A percentile compares a stretch with the other conserved stretches of the same genome.
These are phyloP conservation scores for Phytopythium montanum DNA, from an alignment of 352 stramenopile species.

Conservation along the genomic window DNA sequence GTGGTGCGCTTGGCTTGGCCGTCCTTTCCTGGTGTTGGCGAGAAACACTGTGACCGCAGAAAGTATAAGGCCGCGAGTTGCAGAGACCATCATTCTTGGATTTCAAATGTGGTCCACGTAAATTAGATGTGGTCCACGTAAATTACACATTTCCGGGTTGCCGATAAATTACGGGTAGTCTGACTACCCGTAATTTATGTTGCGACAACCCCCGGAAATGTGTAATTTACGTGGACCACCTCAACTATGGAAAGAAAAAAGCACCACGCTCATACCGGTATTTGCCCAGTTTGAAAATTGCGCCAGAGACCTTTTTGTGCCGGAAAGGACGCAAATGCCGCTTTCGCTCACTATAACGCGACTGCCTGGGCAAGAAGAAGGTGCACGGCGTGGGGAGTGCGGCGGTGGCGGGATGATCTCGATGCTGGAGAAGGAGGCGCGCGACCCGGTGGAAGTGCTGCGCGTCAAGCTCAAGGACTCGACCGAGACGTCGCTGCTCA, in stretches of 20 bases:
- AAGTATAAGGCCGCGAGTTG: slow-evolving; percentile 5
- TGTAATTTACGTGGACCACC: too few species aligned
- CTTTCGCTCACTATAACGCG: not conserved
- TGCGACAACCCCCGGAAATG: too few species aligned
- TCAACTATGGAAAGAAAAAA: too few species aligned
- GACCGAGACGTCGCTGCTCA: slow-evolving; percentile 76
- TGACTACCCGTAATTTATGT: too few species aligned
- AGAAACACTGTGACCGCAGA: not conserved
- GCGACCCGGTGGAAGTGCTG: slow-evolving; percentile 78
- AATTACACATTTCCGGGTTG: too few species aligned
- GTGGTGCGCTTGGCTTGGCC: not conserved
- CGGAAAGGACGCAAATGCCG: slow-evolving; percentile 1
- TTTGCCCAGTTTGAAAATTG: too few species aligned
- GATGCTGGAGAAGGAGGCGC: slow-evolving; percentile 79
- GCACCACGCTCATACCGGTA: too few species aligned
- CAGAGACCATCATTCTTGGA: slow-evolving; percentile 6
- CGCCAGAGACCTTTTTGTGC: too few species aligned
- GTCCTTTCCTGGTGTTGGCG: slow-evolving; percentile 3
- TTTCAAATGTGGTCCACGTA: too few species aligned
- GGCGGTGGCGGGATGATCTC: slow-evolving; percentile 53
- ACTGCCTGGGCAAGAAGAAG: not conserved
- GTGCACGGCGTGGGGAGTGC: not conserved
- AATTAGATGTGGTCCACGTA: too few species aligned
- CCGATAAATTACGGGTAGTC: too few species aligned
- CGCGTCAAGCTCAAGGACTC: slow-evolving; percentile 81